phyloP scores from a whole-genome alignment of 108 stramenopile species.

The Bacterosira constricta region DNA sequence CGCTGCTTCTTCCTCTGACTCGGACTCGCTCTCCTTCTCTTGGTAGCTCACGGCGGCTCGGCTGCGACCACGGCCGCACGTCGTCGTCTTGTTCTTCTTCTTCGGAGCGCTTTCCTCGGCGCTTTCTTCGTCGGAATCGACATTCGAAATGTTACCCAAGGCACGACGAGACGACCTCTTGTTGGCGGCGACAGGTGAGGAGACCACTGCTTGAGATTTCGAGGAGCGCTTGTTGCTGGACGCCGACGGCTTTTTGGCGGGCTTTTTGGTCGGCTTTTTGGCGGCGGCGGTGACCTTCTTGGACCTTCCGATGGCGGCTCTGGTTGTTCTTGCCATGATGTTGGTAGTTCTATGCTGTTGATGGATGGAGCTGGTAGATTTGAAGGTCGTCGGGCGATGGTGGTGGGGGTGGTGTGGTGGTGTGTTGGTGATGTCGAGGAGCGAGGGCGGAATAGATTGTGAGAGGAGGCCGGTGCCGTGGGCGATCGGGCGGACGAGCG shows the following conservation, averaged over 20 bases:
- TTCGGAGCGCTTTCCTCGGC: neutral
- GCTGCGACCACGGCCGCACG: neutral
- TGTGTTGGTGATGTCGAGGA: no score
- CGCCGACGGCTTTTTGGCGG: no score
- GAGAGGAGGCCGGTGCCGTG: no score
- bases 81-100: neutral
- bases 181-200: neutral
- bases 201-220: no score
- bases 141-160: neutral
- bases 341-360: no score
- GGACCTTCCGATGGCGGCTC: neutral
- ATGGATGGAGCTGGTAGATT: no score
- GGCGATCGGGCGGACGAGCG: no score
- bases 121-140: neutral
- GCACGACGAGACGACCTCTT: neutral
- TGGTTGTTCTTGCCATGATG: conserved; percentile 6
- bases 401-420: no score
- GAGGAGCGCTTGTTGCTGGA: no score
- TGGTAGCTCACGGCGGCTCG: neutral
- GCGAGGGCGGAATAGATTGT: no score
- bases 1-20: neutral
- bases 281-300: neutral
- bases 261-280: neutral
- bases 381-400: no score
- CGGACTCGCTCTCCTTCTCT: neutral